Evolutionary conservation across 352 stramenopile genomes (phyloP), one percentile per base, ranked within the genome.

Genomic region (Blastocystis sp.): DNA sequence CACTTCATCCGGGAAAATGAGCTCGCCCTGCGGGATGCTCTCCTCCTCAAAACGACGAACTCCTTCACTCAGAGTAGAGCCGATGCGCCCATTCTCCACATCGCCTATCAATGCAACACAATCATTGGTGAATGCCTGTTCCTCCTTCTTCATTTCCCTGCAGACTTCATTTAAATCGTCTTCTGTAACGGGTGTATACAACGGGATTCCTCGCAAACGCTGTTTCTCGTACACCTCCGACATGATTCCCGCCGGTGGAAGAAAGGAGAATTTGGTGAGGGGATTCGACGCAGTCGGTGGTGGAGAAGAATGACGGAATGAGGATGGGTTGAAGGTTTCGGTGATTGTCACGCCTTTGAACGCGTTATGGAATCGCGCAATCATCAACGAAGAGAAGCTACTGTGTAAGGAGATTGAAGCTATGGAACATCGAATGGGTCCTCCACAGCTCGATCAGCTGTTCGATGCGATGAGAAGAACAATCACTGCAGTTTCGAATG

Each of bases 311-410:
- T 34, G 28, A 34, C 28, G 28, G 28, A 34, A 34, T 34, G 28
- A 34, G 28, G 28, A 34, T 34, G 48, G 48, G 14, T 57, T 57
- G 65, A 76, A 76, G 2, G 11, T 1, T 14, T 76, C 34, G 24
- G 24, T 59, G 21, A 76, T 76, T 14, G 21, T 79, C n/a, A 69
- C 48, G 6, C 74, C 74, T 57, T 45, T 54, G 60, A 84, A 68
- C 7, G 57, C 57, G 21, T 84, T 69, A 11, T 48, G 21, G 43
- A 84, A 84, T 4, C 74, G 74, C 14, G 28, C 52, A 64, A 84
- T 84, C 19, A 24, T 54, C 34, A 48, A 70, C 19, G 42, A 34
- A 3, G 74, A 40, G 45, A 84, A 84, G n/a, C 74, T 84, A 70
- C 21, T 1, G 10, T 24, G 45, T 3, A 84, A 64, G 24, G 9